Base-by-base conservation (phyloP, 148 eudicot species). In the Polygonum aviculare region DNA sequence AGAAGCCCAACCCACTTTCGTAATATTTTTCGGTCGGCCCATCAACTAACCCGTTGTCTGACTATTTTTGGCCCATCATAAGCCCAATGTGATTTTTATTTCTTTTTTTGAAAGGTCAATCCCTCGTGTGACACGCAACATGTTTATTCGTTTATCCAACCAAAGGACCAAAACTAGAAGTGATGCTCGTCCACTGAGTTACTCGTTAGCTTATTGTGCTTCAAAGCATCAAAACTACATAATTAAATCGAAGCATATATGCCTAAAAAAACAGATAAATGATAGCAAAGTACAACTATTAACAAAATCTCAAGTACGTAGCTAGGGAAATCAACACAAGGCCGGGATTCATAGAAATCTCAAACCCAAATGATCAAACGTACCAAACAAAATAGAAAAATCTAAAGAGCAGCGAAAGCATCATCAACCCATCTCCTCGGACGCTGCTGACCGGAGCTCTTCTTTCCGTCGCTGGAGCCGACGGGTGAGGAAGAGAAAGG, bases 391-490 rank as follows among this genome's bases (percentile, higher is more conserved):
- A 26, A 26, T 26, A 26, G 31, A 26, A 26, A 26, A 26, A 44
- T 44, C 47, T 39, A 77, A 50, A 60, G 79, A 12, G 79, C 79
- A 69, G 79, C 63, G 35, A 77, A 77, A 49, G 73, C 45, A 70
- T 77, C 79, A 52, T 77, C 79, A 70, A 77, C 18, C 79, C 74
- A 77, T 60, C 71, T 76, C 33, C 38, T 26, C 12, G 31, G 79
- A 50, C 63, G 76, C 18, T 57, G 75, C 16, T 55, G 69, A 49
- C 12, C 63, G 8, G 79, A 77, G 35, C 31, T 54, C 63, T 47
- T 38, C 9, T 70, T 69, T 16, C 22, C 21, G 19, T 54, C 26
- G 9, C 22, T 2, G 10, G 47, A 48, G 7, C 19, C 60, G 9
- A 22, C 3, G 10, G 47, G 33, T 10, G 69, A 60, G 10, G 69